A percentile compares a stretch with the other conserved stretches of the same genome.
phyloP scores from a whole-genome alignment of 1,284 basidiomycete species.

The Apiotrichum laibachii region DNA sequence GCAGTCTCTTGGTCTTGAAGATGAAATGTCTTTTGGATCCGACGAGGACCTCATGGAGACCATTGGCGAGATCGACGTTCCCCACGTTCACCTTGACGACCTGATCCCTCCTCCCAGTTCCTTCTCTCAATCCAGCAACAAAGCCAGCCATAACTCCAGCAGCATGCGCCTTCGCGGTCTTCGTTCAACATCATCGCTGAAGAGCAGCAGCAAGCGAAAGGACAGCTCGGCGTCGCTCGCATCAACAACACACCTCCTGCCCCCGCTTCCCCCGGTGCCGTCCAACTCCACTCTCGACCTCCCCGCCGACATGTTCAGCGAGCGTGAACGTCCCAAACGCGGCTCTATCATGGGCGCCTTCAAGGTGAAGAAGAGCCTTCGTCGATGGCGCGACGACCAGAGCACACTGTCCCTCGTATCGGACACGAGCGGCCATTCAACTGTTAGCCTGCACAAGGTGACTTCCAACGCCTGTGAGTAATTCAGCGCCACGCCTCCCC shows the following conservation, averaged over 20 bases:
- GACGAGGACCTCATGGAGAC: slow-evolving; percentile 42
- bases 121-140: not conserved
- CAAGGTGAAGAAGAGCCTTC: slow-evolving; percentile 26
- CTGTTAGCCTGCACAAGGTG: slow-evolving; percentile 13
- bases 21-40: slow-evolving; percentile 41
- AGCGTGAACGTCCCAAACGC: slow-evolving; percentile 21
- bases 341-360: slow-evolving; percentile 30
- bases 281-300: slow-evolving; percentile 31
- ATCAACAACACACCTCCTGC: slow-evolving; percentile 13
- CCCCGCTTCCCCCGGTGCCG: slow-evolving; percentile 19
- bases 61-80: slow-evolving; percentile 31
- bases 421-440: slow-evolving; percentile 7
- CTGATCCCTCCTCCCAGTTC: not conserved
- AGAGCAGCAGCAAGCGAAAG: slow-evolving; percentile 15
- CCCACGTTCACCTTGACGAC: not conserved
- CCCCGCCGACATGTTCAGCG: slow-evolving; percentile 18
- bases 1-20: slow-evolving; percentile 39
- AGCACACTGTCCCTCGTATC: slow-evolving; percentile 10
- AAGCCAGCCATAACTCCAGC: not conserved
- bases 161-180: not conserved
- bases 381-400: slow-evolving; percentile 20
- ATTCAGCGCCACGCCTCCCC: too few relatives aligned
- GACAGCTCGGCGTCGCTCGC: slow-evolving; percentile 3
- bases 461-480: slow-evolving; percentile 20
- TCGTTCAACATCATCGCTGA: slow-evolving; percentile 1